A percentile compares a stretch with the other conserved stretches of the same genome.
These are phyloP conservation scores for Chaetomium globosum DNA, from an alignment of 2,329 filamentous ascomycete genomes.

Conservation along the genomic window DNA sequence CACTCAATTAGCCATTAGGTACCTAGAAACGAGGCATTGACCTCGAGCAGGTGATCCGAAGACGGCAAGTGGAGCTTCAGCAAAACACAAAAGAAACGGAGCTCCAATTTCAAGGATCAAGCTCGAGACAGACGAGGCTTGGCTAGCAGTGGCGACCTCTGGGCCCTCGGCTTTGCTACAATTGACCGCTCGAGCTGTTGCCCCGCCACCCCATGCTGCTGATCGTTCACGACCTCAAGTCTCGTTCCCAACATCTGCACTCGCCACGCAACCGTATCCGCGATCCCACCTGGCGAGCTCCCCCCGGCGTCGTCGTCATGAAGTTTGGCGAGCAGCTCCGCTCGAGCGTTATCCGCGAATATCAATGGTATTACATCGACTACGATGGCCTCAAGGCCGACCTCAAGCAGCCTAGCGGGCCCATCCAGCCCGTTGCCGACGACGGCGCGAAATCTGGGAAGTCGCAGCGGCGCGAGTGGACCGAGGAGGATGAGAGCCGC, in stretches of 20 bases:
- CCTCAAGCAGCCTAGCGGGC: conserved; percentile 72
- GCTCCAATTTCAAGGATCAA: conserved; percentile 9
- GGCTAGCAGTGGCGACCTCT: conserved; percentile 15
- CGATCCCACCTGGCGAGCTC: conserved; percentile 43
- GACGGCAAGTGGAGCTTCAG: conserved; percentile 11
- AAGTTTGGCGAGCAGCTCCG: conserved; percentile 96
- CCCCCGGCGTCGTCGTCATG: conserved; percentile 63
- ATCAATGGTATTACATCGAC: conserved; percentile 97
- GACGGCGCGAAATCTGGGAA: conserved; percentile 45
- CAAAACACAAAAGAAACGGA: neutral
- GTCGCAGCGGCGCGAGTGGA: conserved; percentile 69
- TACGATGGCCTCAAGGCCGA: conserved; percentile 91
- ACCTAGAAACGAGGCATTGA: neutral
- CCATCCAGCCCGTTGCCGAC: conserved; percentile 34
- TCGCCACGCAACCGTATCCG: conserved; percentile 38
- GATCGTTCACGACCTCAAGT: conserved; percentile 56
- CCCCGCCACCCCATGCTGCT: conserved; percentile 47
- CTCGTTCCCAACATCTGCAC: conserved; percentile 48
- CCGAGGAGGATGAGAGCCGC: conserved; percentile 84
- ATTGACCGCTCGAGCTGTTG: neutral
- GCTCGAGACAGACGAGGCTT: conserved; percentile 9
- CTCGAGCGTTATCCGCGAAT: conserved; percentile 94
- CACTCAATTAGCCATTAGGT: conserved; percentile 3
- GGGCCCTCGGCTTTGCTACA: neutral
- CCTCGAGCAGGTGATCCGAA: conserved; percentile 1